Conservation (phyloP, 2,329 filamentous ascomycete genomes). For the Ascochyta viciae-villosae region DNA sequence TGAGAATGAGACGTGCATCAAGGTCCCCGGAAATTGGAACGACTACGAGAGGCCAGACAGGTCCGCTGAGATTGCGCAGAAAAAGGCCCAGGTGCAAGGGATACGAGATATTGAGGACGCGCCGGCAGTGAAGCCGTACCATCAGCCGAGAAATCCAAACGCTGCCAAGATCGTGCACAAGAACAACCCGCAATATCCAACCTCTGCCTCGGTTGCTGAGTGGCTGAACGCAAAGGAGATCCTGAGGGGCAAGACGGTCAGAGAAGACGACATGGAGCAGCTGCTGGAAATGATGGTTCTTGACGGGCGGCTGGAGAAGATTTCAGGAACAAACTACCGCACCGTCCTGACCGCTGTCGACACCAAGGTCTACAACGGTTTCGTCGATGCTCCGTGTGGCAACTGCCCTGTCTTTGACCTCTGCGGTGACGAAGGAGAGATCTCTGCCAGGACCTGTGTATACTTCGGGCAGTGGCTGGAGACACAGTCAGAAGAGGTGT, state of each 20-base stretch:
- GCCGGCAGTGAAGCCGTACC: constrained; percentile 33
- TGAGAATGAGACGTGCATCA: constrained; percentile 73
- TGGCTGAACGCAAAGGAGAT: constrained; percentile 74
- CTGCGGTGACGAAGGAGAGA: constrained; percentile 88
- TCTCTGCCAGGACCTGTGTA: constrained; percentile 87
- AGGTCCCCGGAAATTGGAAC: constrained; percentile 53
- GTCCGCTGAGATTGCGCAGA: constrained; percentile 42
- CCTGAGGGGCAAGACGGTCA: constrained; percentile 69
- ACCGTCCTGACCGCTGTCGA: constrained; percentile 50
- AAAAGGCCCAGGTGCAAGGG: constrained; percentile 45
- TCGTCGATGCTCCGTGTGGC: constrained; percentile 90
- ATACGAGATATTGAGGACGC: constrained; percentile 45
- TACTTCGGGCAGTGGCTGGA: constrained; percentile 88
- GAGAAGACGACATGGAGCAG: constrained; percentile 79
- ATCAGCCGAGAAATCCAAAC: constrained; percentile 31
- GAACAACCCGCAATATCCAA: constrained; percentile 81
- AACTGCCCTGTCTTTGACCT: constrained; percentile 91
- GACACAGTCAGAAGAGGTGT: constrained; percentile 39
- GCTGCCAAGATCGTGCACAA: constrained; percentile 55
- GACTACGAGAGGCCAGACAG: constrained; percentile 50
- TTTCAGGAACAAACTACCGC: constrained; percentile 59
- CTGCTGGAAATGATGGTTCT: constrained; percentile 87
- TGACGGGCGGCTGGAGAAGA: constrained; percentile 80
- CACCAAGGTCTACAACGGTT: constrained; percentile 69
- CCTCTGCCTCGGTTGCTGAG: constrained; percentile 76